Conservation (phyloP, 352 stramenopile species). For the Globisporangium viniferum region DNA sequence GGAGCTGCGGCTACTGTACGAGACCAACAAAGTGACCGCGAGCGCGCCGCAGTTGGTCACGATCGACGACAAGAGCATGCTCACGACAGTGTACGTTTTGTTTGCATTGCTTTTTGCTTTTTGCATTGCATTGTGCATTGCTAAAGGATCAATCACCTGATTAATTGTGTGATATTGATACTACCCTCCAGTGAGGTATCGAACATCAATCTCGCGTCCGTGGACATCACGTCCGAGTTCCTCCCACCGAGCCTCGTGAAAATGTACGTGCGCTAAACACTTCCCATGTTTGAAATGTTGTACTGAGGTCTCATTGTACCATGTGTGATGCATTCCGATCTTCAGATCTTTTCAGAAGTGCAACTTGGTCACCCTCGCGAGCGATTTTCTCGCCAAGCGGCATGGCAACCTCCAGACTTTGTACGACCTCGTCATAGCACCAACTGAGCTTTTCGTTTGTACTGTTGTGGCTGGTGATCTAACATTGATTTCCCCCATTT, state of each 20-base stretch:
- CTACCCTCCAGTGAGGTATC: neutral
- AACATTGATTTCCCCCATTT: neutral
- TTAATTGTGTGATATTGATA: neutral
- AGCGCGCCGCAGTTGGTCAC: neutral
- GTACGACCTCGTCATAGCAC: neutral
- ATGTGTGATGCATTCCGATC: neutral
- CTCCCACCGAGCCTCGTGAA: neutral
- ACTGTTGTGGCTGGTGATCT: neutral
- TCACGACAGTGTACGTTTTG: neutral
- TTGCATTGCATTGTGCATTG: too few species aligned
- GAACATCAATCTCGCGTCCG: neutral
- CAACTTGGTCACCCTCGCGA: neutral
- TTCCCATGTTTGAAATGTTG: neutral
- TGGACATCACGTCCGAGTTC: neutral
- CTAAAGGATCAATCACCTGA: neutral
- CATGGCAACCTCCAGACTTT: neutral
- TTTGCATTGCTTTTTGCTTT: too few species aligned
- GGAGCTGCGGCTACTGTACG: neutral
- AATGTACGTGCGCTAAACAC: neutral
- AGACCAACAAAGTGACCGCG: neutral
- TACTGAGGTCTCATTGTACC: too few species aligned
- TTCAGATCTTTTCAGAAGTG: slow-evolving; percentile 1
- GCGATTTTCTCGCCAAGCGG: neutral
- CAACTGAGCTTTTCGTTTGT: neutral
- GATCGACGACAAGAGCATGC: neutral